Conservation (phyloP, 345 rosid genomes). For the Salix dunnii region DNA sequence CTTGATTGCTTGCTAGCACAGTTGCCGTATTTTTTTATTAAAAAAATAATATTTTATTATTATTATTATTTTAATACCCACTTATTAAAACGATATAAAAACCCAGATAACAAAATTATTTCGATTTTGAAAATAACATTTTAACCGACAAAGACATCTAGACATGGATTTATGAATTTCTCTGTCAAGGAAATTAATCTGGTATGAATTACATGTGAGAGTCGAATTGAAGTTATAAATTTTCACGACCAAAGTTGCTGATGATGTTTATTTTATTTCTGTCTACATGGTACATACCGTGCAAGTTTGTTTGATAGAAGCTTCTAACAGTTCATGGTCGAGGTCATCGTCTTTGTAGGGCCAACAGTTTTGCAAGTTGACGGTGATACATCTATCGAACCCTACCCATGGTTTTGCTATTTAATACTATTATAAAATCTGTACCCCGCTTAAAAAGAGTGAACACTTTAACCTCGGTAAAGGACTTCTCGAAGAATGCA, state of each 20-base stretch:
- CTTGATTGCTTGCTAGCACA: too few species aligned
- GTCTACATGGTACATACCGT: constrained; percentile 1
- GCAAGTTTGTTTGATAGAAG: background rate
- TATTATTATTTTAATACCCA: too few species aligned
- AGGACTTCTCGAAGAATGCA: background rate
- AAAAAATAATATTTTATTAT: too few species aligned
- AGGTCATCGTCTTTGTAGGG: background rate
- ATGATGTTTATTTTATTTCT: background rate
- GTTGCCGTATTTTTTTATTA: too few species aligned
- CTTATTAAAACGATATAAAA: too few species aligned
- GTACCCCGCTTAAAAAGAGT: background rate
- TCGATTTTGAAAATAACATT: too few species aligned
- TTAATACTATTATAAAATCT: background rate
- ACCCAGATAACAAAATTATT: too few species aligned
- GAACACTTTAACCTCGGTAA: background rate
- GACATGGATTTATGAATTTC: background rate
- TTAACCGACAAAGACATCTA: too few species aligned
- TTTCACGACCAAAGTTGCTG: constrained; percentile 20
- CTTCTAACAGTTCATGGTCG: background rate
- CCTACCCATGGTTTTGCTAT: constrained; percentile 15
- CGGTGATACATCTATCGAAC: background rate
- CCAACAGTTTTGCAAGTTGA: background rate
- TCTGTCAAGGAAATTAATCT: constrained; percentile 19
- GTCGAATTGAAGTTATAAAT: background rate
- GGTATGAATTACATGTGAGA: background rate